Conservation (phyloP, 2,329 filamentous ascomycete species). For the Westerdykella aurantiaca region DNA sequence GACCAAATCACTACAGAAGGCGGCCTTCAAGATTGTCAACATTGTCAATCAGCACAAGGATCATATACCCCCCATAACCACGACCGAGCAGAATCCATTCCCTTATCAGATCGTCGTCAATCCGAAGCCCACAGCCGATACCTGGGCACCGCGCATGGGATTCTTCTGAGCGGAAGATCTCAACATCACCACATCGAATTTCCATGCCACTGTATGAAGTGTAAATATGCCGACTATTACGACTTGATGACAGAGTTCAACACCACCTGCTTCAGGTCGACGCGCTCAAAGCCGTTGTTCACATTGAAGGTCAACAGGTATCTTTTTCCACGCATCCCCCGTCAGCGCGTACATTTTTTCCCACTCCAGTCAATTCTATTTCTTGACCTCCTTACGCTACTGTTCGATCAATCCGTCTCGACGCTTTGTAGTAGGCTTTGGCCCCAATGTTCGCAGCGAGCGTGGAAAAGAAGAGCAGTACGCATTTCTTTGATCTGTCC, state of each 20-base stretch:
- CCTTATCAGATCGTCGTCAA: constrained; percentile 90
- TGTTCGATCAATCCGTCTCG: too few species aligned
- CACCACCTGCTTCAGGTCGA: constrained; percentile 8
- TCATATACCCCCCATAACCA: constrained; percentile 95
- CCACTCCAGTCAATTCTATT: too few species aligned
- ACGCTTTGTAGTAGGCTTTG: too few species aligned
- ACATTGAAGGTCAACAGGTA: too few species aligned
- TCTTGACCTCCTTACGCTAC: too few species aligned
- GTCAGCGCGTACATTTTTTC: too few species aligned
- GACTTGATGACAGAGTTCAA: constrained; percentile 13
- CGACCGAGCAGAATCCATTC: constrained; percentile 85
- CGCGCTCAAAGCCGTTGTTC: too few species aligned
- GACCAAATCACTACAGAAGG: constrained; percentile 81
- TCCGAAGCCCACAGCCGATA: constrained; percentile 60
- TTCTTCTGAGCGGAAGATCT: constrained; percentile 18
- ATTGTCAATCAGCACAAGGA: constrained; percentile 86
- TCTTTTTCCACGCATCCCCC: too few species aligned
- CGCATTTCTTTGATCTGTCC: background rate
- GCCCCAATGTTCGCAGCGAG: too few species aligned
- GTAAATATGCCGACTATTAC: too few species aligned
- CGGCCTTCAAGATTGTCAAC: constrained; percentile 82
- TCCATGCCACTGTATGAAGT: too few species aligned
- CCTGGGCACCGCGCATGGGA: constrained; percentile 74
- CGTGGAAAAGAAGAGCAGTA: background rate
- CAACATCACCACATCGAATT: background rate